Conservation (phyloP, 23 red algal genomes). For the Pyropia yezoensis region DNA sequence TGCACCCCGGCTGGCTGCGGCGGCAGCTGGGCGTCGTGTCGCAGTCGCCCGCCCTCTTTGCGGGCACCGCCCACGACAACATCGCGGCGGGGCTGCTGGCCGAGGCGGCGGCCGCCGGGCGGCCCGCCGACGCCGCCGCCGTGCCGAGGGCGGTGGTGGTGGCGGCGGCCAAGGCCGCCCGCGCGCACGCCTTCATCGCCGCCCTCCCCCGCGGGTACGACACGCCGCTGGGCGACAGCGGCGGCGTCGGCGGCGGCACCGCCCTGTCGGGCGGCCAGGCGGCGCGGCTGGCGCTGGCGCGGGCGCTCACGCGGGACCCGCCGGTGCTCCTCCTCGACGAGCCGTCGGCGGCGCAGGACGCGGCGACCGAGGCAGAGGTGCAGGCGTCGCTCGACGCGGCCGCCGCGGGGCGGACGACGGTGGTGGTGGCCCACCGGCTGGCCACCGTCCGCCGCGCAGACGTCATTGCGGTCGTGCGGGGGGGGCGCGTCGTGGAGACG, state of each 20-base stretch:
- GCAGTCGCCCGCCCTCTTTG: slow-evolving; percentile 1
- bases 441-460: slow-evolving; percentile 75
- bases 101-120: background rate
- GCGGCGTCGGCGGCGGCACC: slow-evolving; percentile 23
- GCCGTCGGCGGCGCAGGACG: slow-evolving; percentile 66
- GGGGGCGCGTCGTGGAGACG: slow-evolving; percentile 66
- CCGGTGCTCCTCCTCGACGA: slow-evolving; percentile 45
- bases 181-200: slow-evolving; percentile 69
- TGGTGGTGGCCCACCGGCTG: slow-evolving; percentile 83
- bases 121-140: slow-evolving; percentile 23
- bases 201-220: slow-evolving; percentile 64
- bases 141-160: slow-evolving; percentile 42
- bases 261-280: slow-evolving; percentile 74
- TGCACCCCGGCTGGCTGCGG: background rate
- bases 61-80: slow-evolving; percentile 3
- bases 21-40: background rate
- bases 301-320: slow-evolving; percentile 77
- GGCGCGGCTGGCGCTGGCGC: slow-evolving; percentile 83
- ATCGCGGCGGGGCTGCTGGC: slow-evolving; percentile 1
- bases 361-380: slow-evolving; percentile 56
- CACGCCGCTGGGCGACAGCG: slow-evolving; percentile 23
- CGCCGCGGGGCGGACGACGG: slow-evolving; percentile 59
- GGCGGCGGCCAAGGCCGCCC: slow-evolving; percentile 56
- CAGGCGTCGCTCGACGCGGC: slow-evolving; percentile 57
- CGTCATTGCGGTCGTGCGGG: slow-evolving; percentile 64